Percentiles rank a stretch among this genome's conserved stretches.
phyloP scores from a whole-genome alignment of 1,284 basidiomycete genomes.

The Sporisorium sorghi region DNA sequence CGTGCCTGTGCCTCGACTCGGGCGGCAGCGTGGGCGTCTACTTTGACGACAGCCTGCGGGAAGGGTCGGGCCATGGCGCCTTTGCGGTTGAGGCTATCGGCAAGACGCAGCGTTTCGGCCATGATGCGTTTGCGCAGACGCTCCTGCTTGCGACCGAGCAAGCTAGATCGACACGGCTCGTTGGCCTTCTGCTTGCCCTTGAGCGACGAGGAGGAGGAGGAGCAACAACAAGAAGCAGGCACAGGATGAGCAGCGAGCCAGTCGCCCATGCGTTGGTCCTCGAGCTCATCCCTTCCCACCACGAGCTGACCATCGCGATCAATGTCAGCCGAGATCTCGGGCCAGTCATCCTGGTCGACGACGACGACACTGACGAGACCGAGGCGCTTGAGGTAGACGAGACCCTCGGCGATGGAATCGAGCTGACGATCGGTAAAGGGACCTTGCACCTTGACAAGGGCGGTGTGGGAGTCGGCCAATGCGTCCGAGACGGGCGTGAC shows the following conservation, averaged over 20 bases:
- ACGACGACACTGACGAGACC: conserved; percentile 95
- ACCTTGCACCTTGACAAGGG: conserved; percentile 95
- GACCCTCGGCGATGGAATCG: conserved; percentile 89
- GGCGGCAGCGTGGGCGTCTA: conserved; percentile 48
- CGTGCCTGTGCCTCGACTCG: conserved; percentile 34
- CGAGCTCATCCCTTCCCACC: conserved; percentile 45
- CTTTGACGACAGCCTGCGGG: conserved; percentile 57
- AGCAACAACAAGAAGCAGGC: conserved; percentile 18
- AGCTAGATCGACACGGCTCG: conserved; percentile 15
- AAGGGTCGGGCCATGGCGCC: conserved; percentile 89
- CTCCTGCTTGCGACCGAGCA: conserved; percentile 47
- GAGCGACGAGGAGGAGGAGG: no score
- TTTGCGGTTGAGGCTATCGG: conserved; percentile 83
- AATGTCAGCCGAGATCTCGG: conserved; percentile 67
- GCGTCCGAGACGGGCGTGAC: conserved; percentile 42
- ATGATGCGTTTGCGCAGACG: conserved; percentile 78
- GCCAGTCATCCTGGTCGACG: conserved; percentile 85
- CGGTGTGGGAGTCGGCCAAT: conserved; percentile 75
- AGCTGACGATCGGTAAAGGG: conserved; percentile 96
- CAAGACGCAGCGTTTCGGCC: conserved; percentile 74
- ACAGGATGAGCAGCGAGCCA: conserved; percentile 53
- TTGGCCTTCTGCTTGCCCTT: conserved; percentile 31
- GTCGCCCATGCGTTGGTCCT: conserved; percentile 47
- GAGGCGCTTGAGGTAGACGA: conserved; percentile 94
- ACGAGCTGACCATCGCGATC: conserved; percentile 49